phyloP scores from a whole-genome alignment of 225 moss, liverwort and hornwort species.

The Marchantia polymorpha region DNA sequence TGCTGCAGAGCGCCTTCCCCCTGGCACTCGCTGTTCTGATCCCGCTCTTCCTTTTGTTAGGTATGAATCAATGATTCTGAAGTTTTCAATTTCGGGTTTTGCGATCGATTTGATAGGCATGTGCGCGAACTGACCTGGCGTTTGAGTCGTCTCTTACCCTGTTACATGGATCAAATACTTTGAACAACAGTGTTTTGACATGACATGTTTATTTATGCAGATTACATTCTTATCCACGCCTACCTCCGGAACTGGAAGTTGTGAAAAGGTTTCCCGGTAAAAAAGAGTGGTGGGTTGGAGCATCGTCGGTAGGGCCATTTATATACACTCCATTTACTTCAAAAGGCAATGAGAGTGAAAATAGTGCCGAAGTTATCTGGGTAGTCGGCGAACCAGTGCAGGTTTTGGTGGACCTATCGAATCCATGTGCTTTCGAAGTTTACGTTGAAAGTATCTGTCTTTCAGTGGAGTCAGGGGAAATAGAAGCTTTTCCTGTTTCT shows the following conservation, averaged over 20 bases:
- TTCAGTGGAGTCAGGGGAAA: conserved; percentile 70
- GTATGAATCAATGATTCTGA: conserved; percentile 13
- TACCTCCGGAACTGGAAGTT: conserved; percentile 86
- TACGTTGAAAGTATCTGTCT: conserved; percentile 82
- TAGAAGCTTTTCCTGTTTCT: conserved; percentile 92
- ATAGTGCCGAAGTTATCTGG: conserved; percentile 76
- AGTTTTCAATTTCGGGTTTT: background rate
- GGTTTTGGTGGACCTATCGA: conserved; percentile 90
- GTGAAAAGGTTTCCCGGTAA: conserved; percentile 64
- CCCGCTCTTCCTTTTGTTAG: conserved; percentile 83
- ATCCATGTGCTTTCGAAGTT: conserved; percentile 94
- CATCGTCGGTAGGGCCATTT: conserved; percentile 84
- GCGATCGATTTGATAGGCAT: background rate
- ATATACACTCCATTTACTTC: conserved; percentile 88
- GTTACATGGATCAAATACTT: no score
- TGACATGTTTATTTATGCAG: conserved; percentile 32
- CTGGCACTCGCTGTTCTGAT: conserved; percentile 86
- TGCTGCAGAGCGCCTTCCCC: conserved; percentile 80
- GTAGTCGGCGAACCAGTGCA: conserved; percentile 90
- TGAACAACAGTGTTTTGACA: no score
- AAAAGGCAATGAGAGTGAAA: conserved; percentile 57
- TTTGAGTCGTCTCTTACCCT: background rate
- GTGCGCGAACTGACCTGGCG: background rate
- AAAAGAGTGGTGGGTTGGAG: conserved; percentile 96
- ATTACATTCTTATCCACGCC: conserved; percentile 73